Base-by-base conservation (phyloP, 495 filamentous ascomycete genomes). In the Hamigera avellanea region DNA sequence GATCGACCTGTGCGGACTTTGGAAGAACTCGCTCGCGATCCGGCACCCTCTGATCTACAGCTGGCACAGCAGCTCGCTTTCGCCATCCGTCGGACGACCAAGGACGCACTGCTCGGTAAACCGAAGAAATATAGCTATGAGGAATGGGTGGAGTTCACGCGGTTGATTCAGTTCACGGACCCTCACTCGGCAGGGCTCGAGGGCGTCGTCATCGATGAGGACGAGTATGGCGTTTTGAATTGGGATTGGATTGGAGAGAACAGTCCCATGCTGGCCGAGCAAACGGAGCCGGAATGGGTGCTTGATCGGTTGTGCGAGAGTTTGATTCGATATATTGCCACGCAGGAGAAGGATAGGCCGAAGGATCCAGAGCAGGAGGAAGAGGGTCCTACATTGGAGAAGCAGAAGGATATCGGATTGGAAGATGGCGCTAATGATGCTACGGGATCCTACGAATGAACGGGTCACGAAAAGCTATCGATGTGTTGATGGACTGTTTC, bases 191-290 rank as follows among this genome's bases (percentile, higher is more conserved):
- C 4, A 0, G 39, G 36, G 4, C 28, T 37, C 1, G 19, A 27
- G 1, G 33, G 33, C 2, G 26, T 55, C 1, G 34, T 46, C 12
- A 32, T 62, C 8, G 64, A 70, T 17, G 71, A 76, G 41, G 71
- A 73, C 38, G 70, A 75, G 26, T 65, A 67, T 26, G 73, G 72
- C 0, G 39, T 78, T 1, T 49, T 78, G 12, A 71, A 76, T 19
- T 80, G 76, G 76, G 76, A 81, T 44, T 81, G 76, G 76, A 78
- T 81, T 30, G 76, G 76, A 3, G 67, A 75, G 42, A 67, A 70
- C 37, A 73, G 69, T 43, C 76, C 76, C 12, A 64, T 81, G 67
- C 35, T 81, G 44, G 63, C 69, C 2, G 61, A 62, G 19, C 46
- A 66, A 48, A 67, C 57, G 4, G 76, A 81, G 46, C 58, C 70